These are phyloP conservation scores for Elsinoe fawcettii DNA, from an alignment of 2,329 filamentous ascomycete genomes.

Conservation along the genomic window DNA sequence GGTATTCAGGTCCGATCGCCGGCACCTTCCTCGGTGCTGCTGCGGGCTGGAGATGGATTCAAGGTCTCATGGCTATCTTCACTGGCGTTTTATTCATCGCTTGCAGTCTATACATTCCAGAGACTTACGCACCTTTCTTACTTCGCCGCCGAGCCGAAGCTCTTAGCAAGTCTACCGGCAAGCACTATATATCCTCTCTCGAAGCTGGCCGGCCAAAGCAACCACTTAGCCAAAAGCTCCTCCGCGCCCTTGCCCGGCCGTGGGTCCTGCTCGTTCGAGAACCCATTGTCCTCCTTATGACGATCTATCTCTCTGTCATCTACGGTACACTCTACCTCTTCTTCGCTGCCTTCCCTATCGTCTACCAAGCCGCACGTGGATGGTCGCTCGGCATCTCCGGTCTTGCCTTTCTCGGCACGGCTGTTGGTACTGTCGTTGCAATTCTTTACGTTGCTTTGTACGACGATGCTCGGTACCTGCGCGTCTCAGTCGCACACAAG, in stretches of 20 bases:
- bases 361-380: conserved; percentile 53
- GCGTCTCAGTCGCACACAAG: conserved; percentile 37
- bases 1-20: conserved; percentile 71
- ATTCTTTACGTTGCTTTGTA: conserved; percentile 47
- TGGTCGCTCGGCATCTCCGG: conserved; percentile 55
- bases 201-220: conserved; percentile 42
- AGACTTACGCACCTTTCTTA: conserved; percentile 53
- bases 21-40: conserved; percentile 58
- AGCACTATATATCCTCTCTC: conserved; percentile 47
- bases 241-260: conserved; percentile 56
- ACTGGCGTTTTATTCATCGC: conserved; percentile 53
- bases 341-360: conserved; percentile 47
- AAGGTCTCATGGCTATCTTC: conserved; percentile 56
- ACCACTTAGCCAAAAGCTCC: too few species aligned
- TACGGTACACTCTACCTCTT: conserved; percentile 45
- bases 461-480: conserved; percentile 48
- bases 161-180: conserved; percentile 48
- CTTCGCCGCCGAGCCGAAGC: conserved; percentile 44
- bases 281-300: conserved; percentile 58
- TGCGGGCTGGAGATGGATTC: conserved; percentile 61
- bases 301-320: conserved; percentile 57
- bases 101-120: conserved; percentile 46
- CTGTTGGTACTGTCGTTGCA: conserved; percentile 56
- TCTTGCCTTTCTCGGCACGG: conserved; percentile 60
- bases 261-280: conserved; percentile 63